Percentiles rank a stretch among this genome's conserved stretches.
Evolutionary conservation across 2,329 filamentous ascomycete species (phyloP).

Genomic region (Calonectria henricotiae): DNA sequence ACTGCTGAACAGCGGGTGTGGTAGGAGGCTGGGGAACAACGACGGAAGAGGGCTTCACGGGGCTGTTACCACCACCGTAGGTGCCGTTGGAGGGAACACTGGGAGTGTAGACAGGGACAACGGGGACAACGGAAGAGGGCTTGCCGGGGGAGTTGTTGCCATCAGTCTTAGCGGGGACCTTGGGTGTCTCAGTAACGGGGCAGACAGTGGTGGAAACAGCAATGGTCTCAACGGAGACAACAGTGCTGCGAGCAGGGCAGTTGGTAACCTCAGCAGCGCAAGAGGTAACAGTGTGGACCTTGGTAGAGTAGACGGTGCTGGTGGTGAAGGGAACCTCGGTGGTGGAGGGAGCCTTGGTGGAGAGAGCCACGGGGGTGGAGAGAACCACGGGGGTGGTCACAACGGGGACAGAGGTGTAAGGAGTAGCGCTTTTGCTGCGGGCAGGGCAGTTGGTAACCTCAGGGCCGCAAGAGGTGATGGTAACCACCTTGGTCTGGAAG

Average conservation of each 20-base stretch:
- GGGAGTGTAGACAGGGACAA: slow-evolving; percentile 13
- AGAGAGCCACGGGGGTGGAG: slow-evolving; percentile 29
- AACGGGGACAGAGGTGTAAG: slow-evolving; percentile 54
- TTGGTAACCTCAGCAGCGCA: slow-evolving; percentile 74
- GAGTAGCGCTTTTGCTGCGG: slow-evolving; percentile 32
- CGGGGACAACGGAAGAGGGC: slow-evolving; percentile 31
- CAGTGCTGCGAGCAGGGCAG: slow-evolving; percentile 69
- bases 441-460: slow-evolving; percentile 54
- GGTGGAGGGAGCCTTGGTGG: slow-evolving; percentile 6
- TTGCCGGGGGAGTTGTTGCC: slow-evolving; percentile 35
- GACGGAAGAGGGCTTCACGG: neutral
- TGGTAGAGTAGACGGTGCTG: slow-evolving; percentile 72
- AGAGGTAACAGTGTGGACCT: slow-evolving; percentile 74
- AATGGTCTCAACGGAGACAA: slow-evolving; percentile 58
- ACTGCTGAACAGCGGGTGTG: slow-evolving; percentile 41
- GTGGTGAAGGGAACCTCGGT: slow-evolving; percentile 63
- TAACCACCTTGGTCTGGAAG: slow-evolving; percentile 73
- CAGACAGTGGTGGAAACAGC: slow-evolving; percentile 62
- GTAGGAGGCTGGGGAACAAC: slow-evolving; percentile 41
- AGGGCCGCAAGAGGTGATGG: slow-evolving; percentile 73
- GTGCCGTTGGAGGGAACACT: slow-evolving; percentile 33
- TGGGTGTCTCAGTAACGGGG: slow-evolving; percentile 53
- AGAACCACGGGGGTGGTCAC: slow-evolving; percentile 55
- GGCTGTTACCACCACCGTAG: slow-evolving; percentile 10
- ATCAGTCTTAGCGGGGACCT: slow-evolving; percentile 39